Evolutionary conservation across 768 basidiomycete species (phyloP).

Genomic region (Tephrocybe sp.): DNA sequence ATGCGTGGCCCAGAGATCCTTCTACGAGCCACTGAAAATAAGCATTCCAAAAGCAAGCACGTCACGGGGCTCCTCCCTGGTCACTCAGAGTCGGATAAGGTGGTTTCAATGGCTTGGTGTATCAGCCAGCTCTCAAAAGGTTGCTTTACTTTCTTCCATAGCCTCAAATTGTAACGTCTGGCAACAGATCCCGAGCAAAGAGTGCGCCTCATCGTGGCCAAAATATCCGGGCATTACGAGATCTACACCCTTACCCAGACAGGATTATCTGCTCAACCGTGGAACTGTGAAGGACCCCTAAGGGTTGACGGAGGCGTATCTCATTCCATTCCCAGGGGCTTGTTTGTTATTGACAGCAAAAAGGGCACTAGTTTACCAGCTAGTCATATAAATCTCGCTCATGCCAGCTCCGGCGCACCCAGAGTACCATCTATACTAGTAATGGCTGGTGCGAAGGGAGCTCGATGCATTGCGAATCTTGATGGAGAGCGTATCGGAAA

Average conservation of each 20-base stretch:
- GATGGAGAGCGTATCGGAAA: constrained; percentile 66
- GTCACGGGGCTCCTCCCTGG: constrained; percentile 29
- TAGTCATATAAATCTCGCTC: constrained; percentile 39
- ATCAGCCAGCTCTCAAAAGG: constrained; percentile 58
- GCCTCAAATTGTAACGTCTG: constrained; percentile 1
- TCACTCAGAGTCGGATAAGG: constrained; percentile 39
- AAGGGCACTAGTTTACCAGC: constrained; percentile 45
- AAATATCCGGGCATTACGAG: constrained; percentile 55
- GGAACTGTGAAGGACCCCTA: constrained; percentile 33
- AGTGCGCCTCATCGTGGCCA: constrained; percentile 62
- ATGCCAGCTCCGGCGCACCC: constrained; percentile 27
- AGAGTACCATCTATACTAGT: constrained; percentile 37
- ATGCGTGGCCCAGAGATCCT: constrained; percentile 73
- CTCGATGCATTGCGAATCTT: constrained; percentile 52
- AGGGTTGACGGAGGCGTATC: constrained; percentile 37
- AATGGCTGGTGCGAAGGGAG: constrained; percentile 56
- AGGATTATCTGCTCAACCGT: constrained; percentile 29
- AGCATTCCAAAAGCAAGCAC: constrained; percentile 38
- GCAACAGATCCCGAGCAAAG: constrained; percentile 40
- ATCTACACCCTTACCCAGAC: constrained; percentile 51
- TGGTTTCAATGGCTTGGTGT: constrained; percentile 65
- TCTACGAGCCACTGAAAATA: constrained; percentile 38
- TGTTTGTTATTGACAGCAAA: constrained; percentile 54
- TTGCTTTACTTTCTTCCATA: no score
- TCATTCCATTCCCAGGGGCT: constrained; percentile 44